Conservation (phyloP, 1,139 yeast genomes). For the Kodamaea arcana region DNA sequence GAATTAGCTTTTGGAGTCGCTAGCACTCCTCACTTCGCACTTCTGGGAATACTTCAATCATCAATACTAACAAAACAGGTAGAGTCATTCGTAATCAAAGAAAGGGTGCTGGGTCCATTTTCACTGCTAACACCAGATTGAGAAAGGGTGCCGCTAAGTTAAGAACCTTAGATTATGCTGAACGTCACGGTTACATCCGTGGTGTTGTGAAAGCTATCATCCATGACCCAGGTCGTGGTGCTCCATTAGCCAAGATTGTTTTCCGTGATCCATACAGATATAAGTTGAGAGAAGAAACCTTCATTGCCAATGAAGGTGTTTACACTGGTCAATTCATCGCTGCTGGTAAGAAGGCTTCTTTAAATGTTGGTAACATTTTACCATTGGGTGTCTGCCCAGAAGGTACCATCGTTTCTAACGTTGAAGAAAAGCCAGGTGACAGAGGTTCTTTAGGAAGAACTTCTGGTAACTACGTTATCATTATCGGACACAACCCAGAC, state of each 20-base stretch:
- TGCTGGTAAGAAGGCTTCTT: conserved; percentile 98
- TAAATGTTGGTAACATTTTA: conserved; percentile 95
- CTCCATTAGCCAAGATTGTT: conserved; percentile 95
- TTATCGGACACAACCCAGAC: conserved; percentile 98
- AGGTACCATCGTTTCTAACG: conserved; percentile 98
- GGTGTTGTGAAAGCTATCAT: conserved; percentile 97
- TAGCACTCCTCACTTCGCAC: too few relatives aligned
- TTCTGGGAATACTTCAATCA: too few relatives aligned
- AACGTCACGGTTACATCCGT: conserved; percentile 99
- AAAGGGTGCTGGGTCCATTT: conserved; percentile 99
- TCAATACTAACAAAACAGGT: conserved; percentile 53
- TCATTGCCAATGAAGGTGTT: conserved; percentile 99
- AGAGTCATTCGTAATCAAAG: conserved; percentile 99
- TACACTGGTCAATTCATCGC: conserved; percentile 99
- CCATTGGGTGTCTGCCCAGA: conserved; percentile 98
- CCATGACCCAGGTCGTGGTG: conserved; percentile 99
- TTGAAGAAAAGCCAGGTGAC: conserved; percentile 99
- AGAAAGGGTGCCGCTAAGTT: conserved; percentile 99
- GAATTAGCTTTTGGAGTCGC: too few relatives aligned
- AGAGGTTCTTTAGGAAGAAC: conserved; percentile 99
- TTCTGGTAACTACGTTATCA: conserved; percentile 98
- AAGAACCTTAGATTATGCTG: conserved; percentile 98
- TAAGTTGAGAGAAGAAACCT: conserved; percentile 97
- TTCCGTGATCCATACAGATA: conserved; percentile 99
- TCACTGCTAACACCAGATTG: conserved; percentile 99